Evolutionary conservation across 2,329 filamentous ascomycete genomes (phyloP).

Genomic region (Aphanoascus verrucosus): DNA sequence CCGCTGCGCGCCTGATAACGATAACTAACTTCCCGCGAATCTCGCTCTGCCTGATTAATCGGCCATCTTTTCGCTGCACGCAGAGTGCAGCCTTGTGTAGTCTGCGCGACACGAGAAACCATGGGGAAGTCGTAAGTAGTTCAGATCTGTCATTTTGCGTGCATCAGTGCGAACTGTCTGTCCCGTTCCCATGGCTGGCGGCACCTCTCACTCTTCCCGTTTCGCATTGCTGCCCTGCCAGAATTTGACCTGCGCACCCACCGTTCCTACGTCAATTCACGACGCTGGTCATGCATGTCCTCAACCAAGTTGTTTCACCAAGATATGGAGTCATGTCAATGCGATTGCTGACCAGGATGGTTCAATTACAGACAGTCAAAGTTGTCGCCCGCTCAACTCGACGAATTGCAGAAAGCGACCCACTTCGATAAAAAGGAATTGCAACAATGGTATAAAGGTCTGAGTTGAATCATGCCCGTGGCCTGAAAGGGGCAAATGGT

Average conservation of each 20-base stretch:
- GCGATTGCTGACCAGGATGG: neutral
- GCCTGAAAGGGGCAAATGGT: neutral
- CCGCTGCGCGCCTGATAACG: neutral
- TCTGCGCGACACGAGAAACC: neutral
- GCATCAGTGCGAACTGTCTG: neutral
- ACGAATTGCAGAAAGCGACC: conserved; percentile 89
- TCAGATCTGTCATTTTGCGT: neutral
- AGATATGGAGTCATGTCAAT: conserved; percentile 15
- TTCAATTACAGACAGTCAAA: conserved; percentile 70
- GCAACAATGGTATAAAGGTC: conserved; percentile 99
- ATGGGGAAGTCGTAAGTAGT: conserved; percentile 19
- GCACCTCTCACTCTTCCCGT: neutral
- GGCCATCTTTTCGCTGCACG: neutral
- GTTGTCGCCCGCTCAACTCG: conserved; percentile 90
- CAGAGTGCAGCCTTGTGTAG: neutral
- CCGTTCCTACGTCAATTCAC: too few species aligned
- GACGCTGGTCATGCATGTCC: too few species aligned
- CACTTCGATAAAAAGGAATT: conserved; percentile 99
- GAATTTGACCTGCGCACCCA: neutral
- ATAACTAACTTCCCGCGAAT: neutral
- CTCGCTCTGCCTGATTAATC: neutral
- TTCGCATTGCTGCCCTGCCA: neutral
- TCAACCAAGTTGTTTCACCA: neutral
- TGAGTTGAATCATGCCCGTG: conserved; percentile 21
- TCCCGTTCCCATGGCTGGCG: neutral